Percentiles rank a stretch among this genome's conserved stretches.
Evolutionary conservation across 768 basidiomycete genomes (phyloP).

Genomic region (Lactarius pseudohatsudake): DNA sequence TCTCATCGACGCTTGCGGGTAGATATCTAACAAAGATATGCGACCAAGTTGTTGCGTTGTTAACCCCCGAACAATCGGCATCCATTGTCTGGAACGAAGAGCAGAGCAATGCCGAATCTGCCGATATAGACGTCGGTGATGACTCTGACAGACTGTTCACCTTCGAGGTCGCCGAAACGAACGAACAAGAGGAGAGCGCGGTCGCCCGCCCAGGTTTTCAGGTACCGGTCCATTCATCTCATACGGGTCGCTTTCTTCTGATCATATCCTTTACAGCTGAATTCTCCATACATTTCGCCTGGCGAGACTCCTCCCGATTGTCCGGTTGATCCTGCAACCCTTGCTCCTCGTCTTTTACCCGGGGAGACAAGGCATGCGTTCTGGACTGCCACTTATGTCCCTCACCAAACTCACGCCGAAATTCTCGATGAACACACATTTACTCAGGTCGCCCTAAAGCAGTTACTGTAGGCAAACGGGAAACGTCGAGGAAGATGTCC

Average conservation of each 20-base stretch:
- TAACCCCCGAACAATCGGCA: slow-evolving; percentile 49
- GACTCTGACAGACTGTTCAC: slow-evolving; percentile 49
- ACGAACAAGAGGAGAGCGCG: slow-evolving; percentile 55
- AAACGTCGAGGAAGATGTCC: background rate
- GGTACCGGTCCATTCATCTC: slow-evolving; percentile 34
- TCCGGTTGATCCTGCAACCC: background rate
- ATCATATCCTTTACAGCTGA: slow-evolving; percentile 4
- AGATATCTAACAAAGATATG: slow-evolving; percentile 35
- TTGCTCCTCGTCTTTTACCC: slow-evolving; percentile 11
- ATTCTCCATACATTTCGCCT: background rate
- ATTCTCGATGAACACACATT: background rate
- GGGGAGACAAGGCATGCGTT: slow-evolving; percentile 30
- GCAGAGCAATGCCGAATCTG: slow-evolving; percentile 27
- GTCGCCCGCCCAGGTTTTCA: slow-evolving; percentile 46
- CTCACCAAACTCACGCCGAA: background rate
- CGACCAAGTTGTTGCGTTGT: slow-evolving; percentile 54
- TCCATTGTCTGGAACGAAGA: slow-evolving; percentile 47
- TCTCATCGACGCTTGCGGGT: background rate
- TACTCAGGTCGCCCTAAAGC: slow-evolving; percentile 4
- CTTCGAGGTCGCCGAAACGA: slow-evolving; percentile 55
- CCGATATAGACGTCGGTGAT: slow-evolving; percentile 43
- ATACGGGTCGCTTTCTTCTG: background rate
- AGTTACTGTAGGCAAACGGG: slow-evolving; percentile 5
- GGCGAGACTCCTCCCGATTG: background rate
- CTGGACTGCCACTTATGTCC: slow-evolving; percentile 10